Evolutionary conservation across 768 basidiomycete genomes (phyloP).

Genomic region (Tulasnella sp.): DNA sequence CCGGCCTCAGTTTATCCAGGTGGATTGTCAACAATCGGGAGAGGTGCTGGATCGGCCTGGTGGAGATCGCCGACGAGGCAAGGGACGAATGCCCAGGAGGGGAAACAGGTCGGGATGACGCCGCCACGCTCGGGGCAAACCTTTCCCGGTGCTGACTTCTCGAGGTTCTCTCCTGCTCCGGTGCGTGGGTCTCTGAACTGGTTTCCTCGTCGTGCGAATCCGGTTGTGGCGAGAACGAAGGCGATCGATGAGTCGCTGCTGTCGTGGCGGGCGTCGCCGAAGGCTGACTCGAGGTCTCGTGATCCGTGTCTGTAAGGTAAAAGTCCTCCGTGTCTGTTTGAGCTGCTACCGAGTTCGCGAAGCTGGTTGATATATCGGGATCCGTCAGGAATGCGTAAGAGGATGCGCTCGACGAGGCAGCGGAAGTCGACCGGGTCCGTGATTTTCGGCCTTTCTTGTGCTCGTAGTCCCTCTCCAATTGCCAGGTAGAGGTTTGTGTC

Average conservation of each 20-base stretch:
- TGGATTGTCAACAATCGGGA: conserved; percentile 22
- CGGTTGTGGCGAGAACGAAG: conserved; percentile 3
- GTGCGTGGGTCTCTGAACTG: neutral
- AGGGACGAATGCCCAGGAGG: conserved; percentile 19
- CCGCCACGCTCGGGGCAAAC: conserved; percentile 19
- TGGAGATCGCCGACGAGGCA: conserved; percentile 14
- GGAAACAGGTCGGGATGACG: conserved; percentile 15
- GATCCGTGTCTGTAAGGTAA: conserved; percentile 8
- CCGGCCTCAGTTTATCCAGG: conserved; percentile 14
- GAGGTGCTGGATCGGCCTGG: neutral
- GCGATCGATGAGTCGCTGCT: neutral
- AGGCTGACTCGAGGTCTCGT: neutral
- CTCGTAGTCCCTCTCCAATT: conserved; percentile 11
- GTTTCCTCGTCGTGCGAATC: conserved; percentile 23
- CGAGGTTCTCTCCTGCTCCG: neutral
- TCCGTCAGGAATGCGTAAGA: conserved; percentile 24
- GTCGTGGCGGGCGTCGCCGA: neutral
- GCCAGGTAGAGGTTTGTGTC: conserved; percentile 21
- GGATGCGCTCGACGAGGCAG: conserved; percentile 1
- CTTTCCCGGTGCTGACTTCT: neutral
- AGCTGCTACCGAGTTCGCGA: conserved; percentile 7
- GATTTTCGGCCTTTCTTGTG: conserved; percentile 12
- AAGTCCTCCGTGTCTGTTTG: conserved; percentile 16
- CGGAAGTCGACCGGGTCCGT: conserved; percentile 17
- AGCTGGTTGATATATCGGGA: conserved; percentile 24